Evolutionary conservation across 441 rosid species (phyloP), one percentile per base, ranked within the genome.

Genomic region (Biscutella laevigata): DNA sequence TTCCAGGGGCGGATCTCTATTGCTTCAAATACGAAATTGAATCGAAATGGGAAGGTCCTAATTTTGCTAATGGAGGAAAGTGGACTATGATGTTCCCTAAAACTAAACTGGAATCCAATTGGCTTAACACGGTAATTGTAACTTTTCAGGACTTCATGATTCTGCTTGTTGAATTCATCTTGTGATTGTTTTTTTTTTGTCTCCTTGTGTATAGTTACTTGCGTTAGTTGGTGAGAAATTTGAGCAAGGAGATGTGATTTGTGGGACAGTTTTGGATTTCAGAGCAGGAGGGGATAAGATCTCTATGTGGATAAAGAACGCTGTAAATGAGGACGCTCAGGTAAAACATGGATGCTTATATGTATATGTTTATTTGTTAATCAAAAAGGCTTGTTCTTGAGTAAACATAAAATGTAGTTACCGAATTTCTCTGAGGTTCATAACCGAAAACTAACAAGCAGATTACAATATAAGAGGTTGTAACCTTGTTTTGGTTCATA

Each of bases 41-140:
- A 62, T 95, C 97, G 4, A 86, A 84, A 25, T 88, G 95, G 99
- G 97, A 92, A 80, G 97, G 86, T 59, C 92, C 97, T 49, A 66
- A 78, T 9, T 92, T 92, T 71, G 87, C 90, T 40, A 73, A 82
- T 59, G 99, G 99, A 46, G 95, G 97, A 55, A 92, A 79, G 59
- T 92, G 99, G 99, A 82, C 84, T 26, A 66, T 77, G 47, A 68
- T 66, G 53, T 61, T 72, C 57, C 3, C 26, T 4, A 79, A 42
- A 64, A 78, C 74, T 44, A 84, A 74, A 65, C 74, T 83, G 12
- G 97, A 88, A 63, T 70, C 64, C 6, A 63, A 15, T 54, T 92
- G 97, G 95, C 70, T 92, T 48, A 69, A 86, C 65, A 88, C 96
- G 70, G 97, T 88, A 74, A 30, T 15, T 25, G 50, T 28, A 21